Evolutionary conservation across 129 eudicot species (phyloP).

Genomic region (Artemisia tridentata): DNA sequence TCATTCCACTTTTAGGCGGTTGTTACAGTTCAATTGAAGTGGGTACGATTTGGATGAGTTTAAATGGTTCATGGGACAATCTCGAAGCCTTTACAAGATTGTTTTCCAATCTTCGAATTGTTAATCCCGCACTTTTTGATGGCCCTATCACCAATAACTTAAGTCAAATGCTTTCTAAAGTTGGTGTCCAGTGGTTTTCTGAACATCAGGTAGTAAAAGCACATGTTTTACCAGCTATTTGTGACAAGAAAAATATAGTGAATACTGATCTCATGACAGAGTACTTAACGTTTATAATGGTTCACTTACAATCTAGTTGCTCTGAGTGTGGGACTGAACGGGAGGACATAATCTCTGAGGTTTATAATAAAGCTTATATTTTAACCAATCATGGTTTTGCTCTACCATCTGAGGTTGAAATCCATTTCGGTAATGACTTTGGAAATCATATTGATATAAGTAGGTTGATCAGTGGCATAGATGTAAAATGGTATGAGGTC

Average conservation of each 20-base stretch:
- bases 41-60: constrained; percentile 74
- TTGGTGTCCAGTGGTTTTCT: constrained; percentile 75
- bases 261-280: constrained; percentile 56
- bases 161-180: constrained; percentile 50
- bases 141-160: constrained; percentile 36
- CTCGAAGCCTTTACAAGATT: constrained; percentile 50
- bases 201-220: constrained; percentile 70
- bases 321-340: constrained; percentile 54
- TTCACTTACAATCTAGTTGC: constrained; percentile 72
- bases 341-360: constrained; percentile 54
- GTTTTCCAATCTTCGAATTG: constrained; percentile 60
- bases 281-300: constrained; percentile 68
- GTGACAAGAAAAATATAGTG: constrained; percentile 35
- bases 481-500: constrained; percentile 70
- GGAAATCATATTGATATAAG: constrained; percentile 52
- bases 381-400: constrained; percentile 74
- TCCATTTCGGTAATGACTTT: constrained; percentile 65
- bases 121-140: constrained; percentile 58
- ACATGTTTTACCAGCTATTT: constrained; percentile 68
- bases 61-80: constrained; percentile 33
- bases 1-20: constrained; percentile 81
- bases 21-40: constrained; percentile 56
- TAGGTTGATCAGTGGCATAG: constrained; percentile 50
- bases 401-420: constrained; percentile 48
- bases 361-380: constrained; percentile 53